phyloP scores from a whole-genome alignment of 1,284 basidiomycete species.

The Microbotryum scabiosae region DNA sequence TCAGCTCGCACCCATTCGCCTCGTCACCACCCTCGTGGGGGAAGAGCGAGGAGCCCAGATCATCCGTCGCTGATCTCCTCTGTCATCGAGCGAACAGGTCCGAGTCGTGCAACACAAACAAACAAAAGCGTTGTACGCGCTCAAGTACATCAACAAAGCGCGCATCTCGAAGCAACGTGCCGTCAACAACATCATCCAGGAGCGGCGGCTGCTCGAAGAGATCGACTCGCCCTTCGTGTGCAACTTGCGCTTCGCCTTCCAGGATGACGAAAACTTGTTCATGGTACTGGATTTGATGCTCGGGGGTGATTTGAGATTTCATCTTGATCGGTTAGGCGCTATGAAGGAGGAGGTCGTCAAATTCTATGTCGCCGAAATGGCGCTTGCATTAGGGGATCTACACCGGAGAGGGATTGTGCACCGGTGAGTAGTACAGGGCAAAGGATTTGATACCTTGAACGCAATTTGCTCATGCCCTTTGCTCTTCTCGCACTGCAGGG shows the following conservation, averaged over 20 bases:
- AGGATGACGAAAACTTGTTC: slow-evolving; percentile 96
- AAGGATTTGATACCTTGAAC: no score
- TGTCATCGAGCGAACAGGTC: slow-evolving; percentile 52
- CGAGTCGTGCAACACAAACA: slow-evolving; percentile 98
- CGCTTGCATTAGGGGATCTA: slow-evolving; percentile 76
- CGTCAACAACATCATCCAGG: slow-evolving; percentile 65
- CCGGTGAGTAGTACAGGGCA: slow-evolving; percentile 51
- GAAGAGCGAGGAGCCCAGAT: background rate
- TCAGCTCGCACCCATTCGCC: background rate
- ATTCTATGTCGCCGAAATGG: slow-evolving; percentile 85
- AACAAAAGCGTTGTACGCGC: slow-evolving; percentile 84
- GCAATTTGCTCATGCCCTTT: background rate
- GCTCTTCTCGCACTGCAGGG: slow-evolving; percentile 46
- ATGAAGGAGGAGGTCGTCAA: slow-evolving; percentile 73
- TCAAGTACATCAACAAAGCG: slow-evolving; percentile 98
- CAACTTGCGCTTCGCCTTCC: slow-evolving; percentile 91
- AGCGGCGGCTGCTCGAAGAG: slow-evolving; percentile 83
- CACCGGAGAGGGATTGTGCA: slow-evolving; percentile 89
- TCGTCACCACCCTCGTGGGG: background rate
- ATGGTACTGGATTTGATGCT: slow-evolving; percentile 96
- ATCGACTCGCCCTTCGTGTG: slow-evolving; percentile 92
- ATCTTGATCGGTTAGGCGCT: slow-evolving; percentile 68
- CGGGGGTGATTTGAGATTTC: slow-evolving; percentile 88
- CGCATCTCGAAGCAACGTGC: slow-evolving; percentile 32
- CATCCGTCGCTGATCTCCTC: background rate